Evolutionary conservation across 306 rosid genomes (phyloP).

Genomic region (Cucumis melo): DNA sequence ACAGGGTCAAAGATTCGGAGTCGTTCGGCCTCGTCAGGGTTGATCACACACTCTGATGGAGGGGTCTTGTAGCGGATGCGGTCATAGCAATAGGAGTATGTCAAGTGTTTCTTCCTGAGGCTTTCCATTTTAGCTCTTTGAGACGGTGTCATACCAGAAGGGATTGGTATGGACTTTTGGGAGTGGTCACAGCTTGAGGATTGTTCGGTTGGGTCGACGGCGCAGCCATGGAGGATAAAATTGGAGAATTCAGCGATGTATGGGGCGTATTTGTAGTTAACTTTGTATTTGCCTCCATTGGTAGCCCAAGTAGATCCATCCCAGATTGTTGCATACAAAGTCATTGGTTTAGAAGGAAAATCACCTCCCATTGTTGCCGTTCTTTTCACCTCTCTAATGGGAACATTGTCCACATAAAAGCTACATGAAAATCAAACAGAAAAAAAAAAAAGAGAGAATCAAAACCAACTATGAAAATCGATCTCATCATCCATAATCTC

Average conservation of each 20-base stretch:
- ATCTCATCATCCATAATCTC: not conserved
- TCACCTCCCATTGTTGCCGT: slow-evolving; percentile 79
- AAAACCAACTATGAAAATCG: not conserved
- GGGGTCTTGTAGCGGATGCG: slow-evolving; percentile 45
- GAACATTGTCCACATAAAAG: slow-evolving; percentile 74
- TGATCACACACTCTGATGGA: slow-evolving; percentile 64
- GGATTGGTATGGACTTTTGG: slow-evolving; percentile 26
- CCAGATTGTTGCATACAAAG: slow-evolving; percentile 90
- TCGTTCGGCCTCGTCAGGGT: slow-evolving; percentile 49
- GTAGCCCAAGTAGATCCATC: slow-evolving; percentile 98
- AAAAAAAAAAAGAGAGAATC: not conserved
- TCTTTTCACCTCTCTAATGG: slow-evolving; percentile 72
- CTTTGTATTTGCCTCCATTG: slow-evolving; percentile 86
- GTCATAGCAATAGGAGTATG: slow-evolving; percentile 90
- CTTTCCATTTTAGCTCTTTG: slow-evolving; percentile 53
- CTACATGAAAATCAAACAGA: slow-evolving; percentile 21
- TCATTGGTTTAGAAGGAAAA: slow-evolving; percentile 90
- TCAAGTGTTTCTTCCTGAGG: slow-evolving; percentile 68
- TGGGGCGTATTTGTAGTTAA: slow-evolving; percentile 86
- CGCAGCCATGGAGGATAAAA: slow-evolving; percentile 74
- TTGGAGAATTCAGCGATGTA: slow-evolving; percentile 60
- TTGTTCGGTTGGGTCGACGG: slow-evolving; percentile 64
- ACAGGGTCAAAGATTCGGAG: slow-evolving; percentile 61
- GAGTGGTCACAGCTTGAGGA: slow-evolving; percentile 36
- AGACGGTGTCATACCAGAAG: slow-evolving; percentile 24